Percentiles rank a stretch among this genome's conserved stretches.
Evolutionary conservation across 1,284 basidiomycete genomes (phyloP).

Genomic region (Meira nashicola): DNA sequence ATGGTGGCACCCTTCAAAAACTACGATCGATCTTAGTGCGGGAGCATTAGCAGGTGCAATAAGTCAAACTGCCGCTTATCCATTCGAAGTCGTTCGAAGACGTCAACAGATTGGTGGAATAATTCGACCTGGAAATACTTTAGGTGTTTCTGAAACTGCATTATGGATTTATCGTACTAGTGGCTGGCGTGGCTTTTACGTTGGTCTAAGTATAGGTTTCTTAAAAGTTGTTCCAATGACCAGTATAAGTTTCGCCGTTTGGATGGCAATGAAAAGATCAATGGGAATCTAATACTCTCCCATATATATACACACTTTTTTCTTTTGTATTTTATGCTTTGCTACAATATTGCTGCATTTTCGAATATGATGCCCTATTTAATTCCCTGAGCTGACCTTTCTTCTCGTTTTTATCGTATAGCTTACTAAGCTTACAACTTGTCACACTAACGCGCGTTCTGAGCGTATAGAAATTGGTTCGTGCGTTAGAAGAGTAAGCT

Average conservation of each 20-base stretch:
- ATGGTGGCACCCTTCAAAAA: slow-evolving; percentile 47
- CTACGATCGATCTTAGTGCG: slow-evolving; percentile 63
- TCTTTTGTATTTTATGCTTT: too few relatives aligned
- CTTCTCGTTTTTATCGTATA: too few relatives aligned
- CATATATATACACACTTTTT: neutral
- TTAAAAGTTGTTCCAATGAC: slow-evolving; percentile 98
- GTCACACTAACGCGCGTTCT: too few relatives aligned
- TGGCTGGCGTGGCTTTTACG: slow-evolving; percentile 85
- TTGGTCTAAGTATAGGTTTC: slow-evolving; percentile 88
- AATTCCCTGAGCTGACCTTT: too few relatives aligned
- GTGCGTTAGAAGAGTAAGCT: too few relatives aligned
- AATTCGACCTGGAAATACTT: slow-evolving; percentile 40
- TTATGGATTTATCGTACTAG: slow-evolving; percentile 64
- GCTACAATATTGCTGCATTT: too few relatives aligned
- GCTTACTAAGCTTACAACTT: too few relatives aligned
- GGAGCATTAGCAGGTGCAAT: slow-evolving; percentile 87
- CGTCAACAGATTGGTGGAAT: slow-evolving; percentile 87
- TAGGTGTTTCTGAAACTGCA: slow-evolving; percentile 45
- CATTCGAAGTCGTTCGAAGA: slow-evolving; percentile 87
- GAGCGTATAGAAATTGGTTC: too few relatives aligned
- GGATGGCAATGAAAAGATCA: slow-evolving; percentile 50
- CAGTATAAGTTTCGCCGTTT: slow-evolving; percentile 49
- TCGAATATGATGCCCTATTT: too few relatives aligned
- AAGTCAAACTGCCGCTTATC: slow-evolving; percentile 88
- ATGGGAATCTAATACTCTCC: slow-evolving; percentile 38